Percentiles rank a stretch among this genome's conserved stretches.
phyloP scores from a whole-genome alignment of 2,329 filamentous ascomycete genomes.

The Trichoderma arundinaceum region DNA sequence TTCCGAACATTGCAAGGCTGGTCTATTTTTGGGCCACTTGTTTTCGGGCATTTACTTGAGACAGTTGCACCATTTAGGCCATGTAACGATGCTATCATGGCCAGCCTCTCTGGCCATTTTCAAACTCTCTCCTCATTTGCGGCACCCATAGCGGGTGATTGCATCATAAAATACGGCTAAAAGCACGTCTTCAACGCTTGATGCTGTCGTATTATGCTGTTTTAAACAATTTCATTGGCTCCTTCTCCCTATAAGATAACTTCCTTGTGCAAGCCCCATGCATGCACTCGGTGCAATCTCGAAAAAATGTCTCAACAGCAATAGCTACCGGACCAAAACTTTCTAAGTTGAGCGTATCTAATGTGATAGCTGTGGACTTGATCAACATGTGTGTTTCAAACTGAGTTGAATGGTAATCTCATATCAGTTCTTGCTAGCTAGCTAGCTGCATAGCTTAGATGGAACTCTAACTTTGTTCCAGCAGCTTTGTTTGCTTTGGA shows the following conservation, averaged over 20 bases:
- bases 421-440: not conserved
- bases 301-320: not conserved
- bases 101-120: not conserved
- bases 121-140: not conserved
- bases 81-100: not conserved
- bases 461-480: slow-evolving; percentile 13
- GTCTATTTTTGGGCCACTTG: not conserved
- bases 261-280: not conserved
- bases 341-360: not conserved
- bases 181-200: not conserved
- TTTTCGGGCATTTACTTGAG: slow-evolving; percentile 1
- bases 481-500: not conserved
- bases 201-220: not conserved
- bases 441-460: slow-evolving; percentile 16
- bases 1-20: not conserved
- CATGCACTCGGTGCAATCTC: not conserved
- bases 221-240: not conserved
- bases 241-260: not conserved
- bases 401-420: not conserved
- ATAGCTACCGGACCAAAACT: not conserved
- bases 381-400: not conserved
- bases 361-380: not conserved
- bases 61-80: not conserved
- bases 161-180: slow-evolving; percentile 1
- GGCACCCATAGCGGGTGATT: not conserved